These are phyloP conservation scores for Camptophora hylomeconis DNA, from an alignment of 2,329 filamentous ascomycete genomes.

Conservation along the genomic window DNA sequence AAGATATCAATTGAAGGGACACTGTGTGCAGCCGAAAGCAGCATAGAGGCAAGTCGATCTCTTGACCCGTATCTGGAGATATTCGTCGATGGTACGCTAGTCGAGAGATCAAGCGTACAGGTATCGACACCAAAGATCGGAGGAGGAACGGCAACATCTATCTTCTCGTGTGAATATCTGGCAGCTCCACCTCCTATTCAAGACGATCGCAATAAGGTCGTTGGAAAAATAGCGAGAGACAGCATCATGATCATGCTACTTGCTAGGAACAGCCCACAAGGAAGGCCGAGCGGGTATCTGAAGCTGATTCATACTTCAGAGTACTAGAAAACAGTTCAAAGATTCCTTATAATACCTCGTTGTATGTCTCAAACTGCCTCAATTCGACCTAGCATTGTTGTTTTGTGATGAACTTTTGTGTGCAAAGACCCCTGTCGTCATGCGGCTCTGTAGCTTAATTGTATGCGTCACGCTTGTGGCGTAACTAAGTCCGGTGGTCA, in stretches of 20 bases:
- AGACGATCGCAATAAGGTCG: slow-evolving; percentile 6
- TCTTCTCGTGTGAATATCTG: slow-evolving; percentile 1
- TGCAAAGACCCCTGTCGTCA: too few species aligned
- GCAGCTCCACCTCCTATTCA: slow-evolving; percentile 3
- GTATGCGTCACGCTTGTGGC: too few species aligned
- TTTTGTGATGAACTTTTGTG: too few species aligned
- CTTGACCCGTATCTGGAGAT: slow-evolving; percentile 5
- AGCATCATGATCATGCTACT: slow-evolving; percentile 9
- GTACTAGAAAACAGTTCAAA: too few species aligned
- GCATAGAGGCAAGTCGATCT: too few species aligned
- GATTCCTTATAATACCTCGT: too few species aligned
- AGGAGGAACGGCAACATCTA: neutral
- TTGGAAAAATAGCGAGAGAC: slow-evolving; percentile 9
- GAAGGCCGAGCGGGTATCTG: slow-evolving; percentile 3
- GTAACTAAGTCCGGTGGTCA: too few species aligned
- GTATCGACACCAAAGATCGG: neutral
- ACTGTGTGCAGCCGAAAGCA: too few species aligned
- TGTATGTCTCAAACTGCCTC: too few species aligned
- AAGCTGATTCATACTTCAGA: slow-evolving; percentile 1
- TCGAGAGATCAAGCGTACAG: slow-evolving; percentile 1
- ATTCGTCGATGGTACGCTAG: slow-evolving; percentile 6
- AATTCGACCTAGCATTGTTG: too few species aligned
- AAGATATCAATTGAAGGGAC: too few species aligned
- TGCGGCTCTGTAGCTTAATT: too few species aligned
- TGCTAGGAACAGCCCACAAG: slow-evolving; percentile 2